Base-by-base conservation (phyloP, 257 asterid genomes). In the Lithospermum erythrorhizon region DNA sequence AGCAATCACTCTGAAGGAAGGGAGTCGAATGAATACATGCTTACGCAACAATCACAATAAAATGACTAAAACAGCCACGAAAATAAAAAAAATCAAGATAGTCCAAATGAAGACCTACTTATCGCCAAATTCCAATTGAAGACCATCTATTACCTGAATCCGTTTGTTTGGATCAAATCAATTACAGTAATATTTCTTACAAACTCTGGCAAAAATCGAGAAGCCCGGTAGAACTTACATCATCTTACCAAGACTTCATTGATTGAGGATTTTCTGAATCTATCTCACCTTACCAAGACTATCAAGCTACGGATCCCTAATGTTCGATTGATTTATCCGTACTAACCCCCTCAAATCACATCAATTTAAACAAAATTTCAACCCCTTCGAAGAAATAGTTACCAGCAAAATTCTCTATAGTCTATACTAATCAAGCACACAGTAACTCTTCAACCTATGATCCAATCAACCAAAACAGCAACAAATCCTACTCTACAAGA, bases 1-100 rank as follows among this genome's bases (percentile, higher is more conserved):
- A 66, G 95, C 96, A 62, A 86, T 79, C 74, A 86, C 10, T 64
- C 98, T 91, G 75, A 58, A 58, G 47, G 48, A n/a, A 69, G 45
- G 58, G 32, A 61, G 59, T n/a, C 16, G 51, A 71, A 65, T 24
- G 11, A 66, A 48, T 14, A 17, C 30, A 56, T 23, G 45, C 45
- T 35, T 35, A 35, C 45, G 2, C 13, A 8, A 35, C 45, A 35
- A 35, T 8, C 45, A 2, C 4, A 41, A 14, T 13, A 14, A 11
- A 7, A 41, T 5, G 14, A 37, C 16, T 37, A 37, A 2, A 15
- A 9, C 48, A 37, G 1, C 49, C 49, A 41, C 48, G 6, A 35
- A 35, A 35, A n/a, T n/a, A 6, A 35, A 11, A 35, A 35, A 11
- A 35, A 7, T 35, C 2, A 41, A 11, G 49, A 41, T 41, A 2